A percentile compares a stretch with the other conserved stretches of the same genome.
Conservation (phyloP, 2,329 filamentous ascomycete genomes). For the Mycosphaerella sp. region DNA sequence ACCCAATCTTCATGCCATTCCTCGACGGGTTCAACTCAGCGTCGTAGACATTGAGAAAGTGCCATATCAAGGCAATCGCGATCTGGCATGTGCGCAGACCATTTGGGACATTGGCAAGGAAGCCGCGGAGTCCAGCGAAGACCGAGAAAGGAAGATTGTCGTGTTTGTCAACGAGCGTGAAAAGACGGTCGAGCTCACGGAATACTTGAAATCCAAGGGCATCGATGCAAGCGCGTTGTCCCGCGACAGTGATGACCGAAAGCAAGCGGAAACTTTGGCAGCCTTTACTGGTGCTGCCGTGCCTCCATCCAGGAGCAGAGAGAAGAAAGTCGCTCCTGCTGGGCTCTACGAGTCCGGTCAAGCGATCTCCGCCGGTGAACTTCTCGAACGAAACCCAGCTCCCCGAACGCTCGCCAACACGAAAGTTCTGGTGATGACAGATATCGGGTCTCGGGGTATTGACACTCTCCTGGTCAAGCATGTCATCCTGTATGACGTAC, state of each 20-base stretch:
- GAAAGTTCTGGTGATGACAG: slow-evolving; percentile 89
- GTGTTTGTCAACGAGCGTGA: slow-evolving; percentile 97
- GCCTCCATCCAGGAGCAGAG: slow-evolving; percentile 1
- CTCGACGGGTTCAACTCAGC: slow-evolving; percentile 85
- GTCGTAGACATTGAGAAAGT: slow-evolving; percentile 87
- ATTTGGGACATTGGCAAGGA: slow-evolving; percentile 91
- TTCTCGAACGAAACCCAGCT: neutral
- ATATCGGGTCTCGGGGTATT: slow-evolving; percentile 85
- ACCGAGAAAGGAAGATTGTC: slow-evolving; percentile 73
- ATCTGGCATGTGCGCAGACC: slow-evolving; percentile 86
- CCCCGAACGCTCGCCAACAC: slow-evolving; percentile 61
- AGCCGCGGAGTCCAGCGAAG: slow-evolving; percentile 50
- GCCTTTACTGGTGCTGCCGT: slow-evolving; percentile 57
- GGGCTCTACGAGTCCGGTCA: neutral
- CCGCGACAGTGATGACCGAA: slow-evolving; percentile 71
- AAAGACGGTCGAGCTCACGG: slow-evolving; percentile 71
- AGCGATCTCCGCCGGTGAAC: slow-evolving; percentile 10
- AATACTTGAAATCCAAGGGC: slow-evolving; percentile 74
- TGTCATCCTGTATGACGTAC: slow-evolving; percentile 94
- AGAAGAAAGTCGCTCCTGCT: slow-evolving; percentile 2
- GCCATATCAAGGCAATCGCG: slow-evolving; percentile 90
- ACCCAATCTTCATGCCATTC: slow-evolving; percentile 92
- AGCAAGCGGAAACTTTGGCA: slow-evolving; percentile 68
- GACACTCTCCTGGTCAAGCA: slow-evolving; percentile 87
- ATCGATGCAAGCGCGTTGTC: slow-evolving; percentile 82